Percentiles rank a stretch among this genome's conserved stretches.
Evolutionary conservation across 345 rosid genomes (phyloP).

Genomic region (Odontarrhena argentea): DNA sequence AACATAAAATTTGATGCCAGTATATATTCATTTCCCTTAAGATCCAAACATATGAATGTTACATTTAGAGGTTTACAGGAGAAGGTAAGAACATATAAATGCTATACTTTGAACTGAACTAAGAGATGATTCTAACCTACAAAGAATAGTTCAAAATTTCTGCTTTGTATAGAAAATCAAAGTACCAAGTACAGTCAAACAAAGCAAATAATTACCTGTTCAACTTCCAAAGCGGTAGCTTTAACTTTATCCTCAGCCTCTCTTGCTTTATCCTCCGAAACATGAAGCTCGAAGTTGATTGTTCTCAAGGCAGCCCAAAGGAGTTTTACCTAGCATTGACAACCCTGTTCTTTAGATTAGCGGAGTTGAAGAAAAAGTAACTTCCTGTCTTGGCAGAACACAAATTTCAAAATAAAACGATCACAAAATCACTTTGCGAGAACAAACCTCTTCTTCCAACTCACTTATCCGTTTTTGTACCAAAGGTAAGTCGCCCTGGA

Average conservation of each 20-base stretch:
- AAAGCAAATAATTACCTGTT: conserved; percentile 31
- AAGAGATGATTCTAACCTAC: neutral
- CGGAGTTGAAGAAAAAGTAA: conserved; percentile 20
- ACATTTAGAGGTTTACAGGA: neutral
- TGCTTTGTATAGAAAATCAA: conserved; percentile 4
- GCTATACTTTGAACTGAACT: neutral
- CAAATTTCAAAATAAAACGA: neutral
- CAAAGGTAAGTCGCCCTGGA: conserved; percentile 50
- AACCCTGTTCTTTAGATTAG: conserved; percentile 45
- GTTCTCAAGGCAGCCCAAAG: conserved; percentile 73
- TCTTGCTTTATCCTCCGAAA: conserved; percentile 55
- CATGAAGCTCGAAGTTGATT: conserved; percentile 77
- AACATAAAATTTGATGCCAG: neutral
- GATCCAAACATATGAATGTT: neutral
- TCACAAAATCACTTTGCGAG: neutral
- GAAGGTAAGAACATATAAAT: neutral
- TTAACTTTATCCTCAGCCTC: conserved; percentile 54
- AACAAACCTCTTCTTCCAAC: conserved; percentile 71
- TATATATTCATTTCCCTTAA: neutral
- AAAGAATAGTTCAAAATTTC: neutral
- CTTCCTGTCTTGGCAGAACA: conserved; percentile 9
- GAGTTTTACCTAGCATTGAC: conserved; percentile 56
- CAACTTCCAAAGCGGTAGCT: conserved; percentile 36
- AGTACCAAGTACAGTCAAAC: conserved; percentile 4
- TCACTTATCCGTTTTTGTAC: conserved; percentile 46